A percentile compares a stretch with the other conserved stretches of the same genome.
phyloP scores from a whole-genome alignment of 2,329 filamentous ascomycete genomes.

The Neofusicoccum parvum region DNA sequence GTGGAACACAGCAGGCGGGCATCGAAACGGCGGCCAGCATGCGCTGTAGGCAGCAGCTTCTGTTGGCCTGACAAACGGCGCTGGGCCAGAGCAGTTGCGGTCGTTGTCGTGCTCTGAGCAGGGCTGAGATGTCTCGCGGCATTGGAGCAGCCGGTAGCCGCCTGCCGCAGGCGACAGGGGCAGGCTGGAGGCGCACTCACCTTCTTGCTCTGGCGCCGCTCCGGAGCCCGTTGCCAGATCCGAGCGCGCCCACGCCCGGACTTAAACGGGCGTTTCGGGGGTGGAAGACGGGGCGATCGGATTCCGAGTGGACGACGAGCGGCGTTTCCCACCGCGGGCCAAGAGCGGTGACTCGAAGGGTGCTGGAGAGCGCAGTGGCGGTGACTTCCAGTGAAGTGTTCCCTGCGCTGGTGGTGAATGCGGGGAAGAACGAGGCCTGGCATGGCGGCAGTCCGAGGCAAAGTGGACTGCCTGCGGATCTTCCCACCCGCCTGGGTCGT shows the following conservation, averaged over 20 bases:
- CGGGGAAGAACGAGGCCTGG: not conserved
- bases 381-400: not conserved
- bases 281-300: conserved; percentile 13
- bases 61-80: not conserved
- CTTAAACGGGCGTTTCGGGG: conserved; percentile 7
- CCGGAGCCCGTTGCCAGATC: not conserved
- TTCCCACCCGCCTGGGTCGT: not conserved
- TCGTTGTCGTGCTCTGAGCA: not conserved
- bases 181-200: not conserved
- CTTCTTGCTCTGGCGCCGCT: not conserved
- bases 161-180: not conserved
- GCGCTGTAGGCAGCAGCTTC: not conserved
- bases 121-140: conserved; percentile 15
- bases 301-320: not conserved
- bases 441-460: not conserved
- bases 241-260: not conserved
- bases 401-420: not conserved
- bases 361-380: not conserved
- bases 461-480: not conserved
- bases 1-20: not conserved
- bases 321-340: conserved; percentile 4
- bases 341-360: conserved; percentile 1
- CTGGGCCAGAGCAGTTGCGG: not conserved
- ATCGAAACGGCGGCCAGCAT: not conserved
- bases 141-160: conserved; percentile 1